These are phyloP conservation scores for Areca catechu DNA, from an alignment of 176 grass and related monocot species.

Conservation along the genomic window DNA sequence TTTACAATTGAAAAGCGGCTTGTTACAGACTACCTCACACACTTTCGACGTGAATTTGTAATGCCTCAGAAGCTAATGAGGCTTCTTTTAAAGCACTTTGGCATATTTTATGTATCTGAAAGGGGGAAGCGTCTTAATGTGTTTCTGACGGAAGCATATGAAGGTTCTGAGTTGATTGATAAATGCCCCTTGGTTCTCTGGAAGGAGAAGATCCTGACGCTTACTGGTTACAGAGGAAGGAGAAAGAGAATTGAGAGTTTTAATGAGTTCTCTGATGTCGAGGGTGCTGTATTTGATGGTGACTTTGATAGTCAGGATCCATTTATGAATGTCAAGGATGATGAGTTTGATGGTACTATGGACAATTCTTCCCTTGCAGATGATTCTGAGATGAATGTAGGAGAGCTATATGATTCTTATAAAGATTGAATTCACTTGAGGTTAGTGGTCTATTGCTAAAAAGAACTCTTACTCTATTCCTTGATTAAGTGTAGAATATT, in stretches of 20 bases:
- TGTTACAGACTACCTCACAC: slow-evolving; percentile 74
- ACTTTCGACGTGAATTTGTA: slow-evolving; percentile 78
- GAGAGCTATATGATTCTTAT: slow-evolving; percentile 29
- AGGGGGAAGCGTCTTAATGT: slow-evolving; percentile 67
- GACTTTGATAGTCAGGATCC: slow-evolving; percentile 12
- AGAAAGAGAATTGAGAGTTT: slow-evolving; percentile 41
- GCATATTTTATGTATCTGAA: slow-evolving; percentile 87
- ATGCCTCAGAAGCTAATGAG: slow-evolving; percentile 93
- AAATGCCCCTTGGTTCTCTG: slow-evolving; percentile 54
- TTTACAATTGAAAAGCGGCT: slow-evolving; percentile 87
- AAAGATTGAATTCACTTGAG: slow-evolving; percentile 19
- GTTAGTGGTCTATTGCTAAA: neutral
- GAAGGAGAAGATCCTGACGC: slow-evolving; percentile 62
- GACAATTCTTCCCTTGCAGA: slow-evolving; percentile 28
- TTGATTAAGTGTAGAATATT: no score
- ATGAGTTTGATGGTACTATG: slow-evolving; percentile 24
- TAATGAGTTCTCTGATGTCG: slow-evolving; percentile 28
- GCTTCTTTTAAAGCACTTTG: slow-evolving; percentile 71
- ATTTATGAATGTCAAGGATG: slow-evolving; percentile 35
- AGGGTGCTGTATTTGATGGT: slow-evolving; percentile 19
- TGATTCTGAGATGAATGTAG: slow-evolving; percentile 53
- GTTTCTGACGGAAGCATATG: slow-evolving; percentile 77
- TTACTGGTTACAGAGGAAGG: slow-evolving; percentile 59
- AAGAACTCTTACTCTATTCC: no score
- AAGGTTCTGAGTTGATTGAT: slow-evolving; percentile 49